phyloP scores from a whole-genome alignment of 306 rosid species.

The Rosa rugosa region DNA sequence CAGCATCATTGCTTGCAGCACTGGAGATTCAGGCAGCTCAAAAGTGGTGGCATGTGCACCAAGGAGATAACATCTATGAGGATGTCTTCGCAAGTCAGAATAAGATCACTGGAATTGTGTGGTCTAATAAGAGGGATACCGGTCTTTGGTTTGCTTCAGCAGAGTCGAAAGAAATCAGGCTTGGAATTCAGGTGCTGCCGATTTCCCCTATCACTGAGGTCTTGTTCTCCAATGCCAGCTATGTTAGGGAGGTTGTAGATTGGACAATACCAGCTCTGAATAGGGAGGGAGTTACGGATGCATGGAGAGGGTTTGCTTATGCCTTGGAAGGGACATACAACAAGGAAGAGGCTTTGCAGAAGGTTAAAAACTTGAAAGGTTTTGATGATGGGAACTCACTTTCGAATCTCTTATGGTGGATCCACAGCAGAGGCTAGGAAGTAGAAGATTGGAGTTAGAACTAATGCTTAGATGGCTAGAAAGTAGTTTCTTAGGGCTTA shows the following conservation, averaged over 20 bases:
- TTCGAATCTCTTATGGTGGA: constrained; percentile 74
- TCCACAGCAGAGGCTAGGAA: constrained; percentile 49
- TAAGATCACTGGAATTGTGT: constrained; percentile 48
- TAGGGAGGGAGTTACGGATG: constrained; percentile 56
- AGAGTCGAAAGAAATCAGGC: constrained; percentile 48
- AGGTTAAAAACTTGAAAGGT: constrained; percentile 41
- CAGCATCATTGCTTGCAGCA: constrained; percentile 52
- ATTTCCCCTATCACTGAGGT: constrained; percentile 53
- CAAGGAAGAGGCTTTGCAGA: constrained; percentile 45
- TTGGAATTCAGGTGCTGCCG: constrained; percentile 65
- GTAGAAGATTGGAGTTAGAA: constrained; percentile 6
- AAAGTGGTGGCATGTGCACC: constrained; percentile 51
- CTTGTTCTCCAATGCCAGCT: constrained; percentile 45
- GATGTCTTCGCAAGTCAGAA: constrained; percentile 45
- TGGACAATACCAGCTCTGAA: constrained; percentile 46
- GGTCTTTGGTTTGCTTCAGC: constrained; percentile 74
- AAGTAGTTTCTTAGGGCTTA: neutral
- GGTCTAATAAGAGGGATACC: constrained; percentile 69
- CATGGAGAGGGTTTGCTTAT: constrained; percentile 61
- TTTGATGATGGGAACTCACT: constrained; percentile 71
- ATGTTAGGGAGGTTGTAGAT: constrained; percentile 56
- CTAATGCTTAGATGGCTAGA: neutral
- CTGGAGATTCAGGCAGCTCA: constrained; percentile 57
- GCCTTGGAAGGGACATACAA: constrained; percentile 59
- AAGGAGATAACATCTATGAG: constrained; percentile 38